phyloP scores from a whole-genome alignment of 2,329 filamentous ascomycete species.

The Botrytis aclada region DNA sequence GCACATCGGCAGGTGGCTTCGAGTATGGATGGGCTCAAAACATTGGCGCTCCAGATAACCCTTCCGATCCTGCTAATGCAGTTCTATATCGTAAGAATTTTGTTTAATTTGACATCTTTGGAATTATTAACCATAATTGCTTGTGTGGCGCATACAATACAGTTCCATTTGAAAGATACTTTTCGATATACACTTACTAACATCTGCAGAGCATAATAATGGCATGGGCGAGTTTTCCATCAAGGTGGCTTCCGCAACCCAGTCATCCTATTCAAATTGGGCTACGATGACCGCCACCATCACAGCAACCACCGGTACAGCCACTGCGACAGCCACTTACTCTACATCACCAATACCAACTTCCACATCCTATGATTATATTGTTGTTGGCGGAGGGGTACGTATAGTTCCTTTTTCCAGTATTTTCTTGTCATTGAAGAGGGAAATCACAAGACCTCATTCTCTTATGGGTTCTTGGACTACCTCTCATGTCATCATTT shows the following conservation, averaged over 20 bases:
- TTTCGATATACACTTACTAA: constrained; percentile 25
- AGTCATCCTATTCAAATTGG: constrained; percentile 39
- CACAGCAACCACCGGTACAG: constrained; percentile 35
- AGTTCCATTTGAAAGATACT: constrained; percentile 41
- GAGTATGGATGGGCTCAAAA: constrained; percentile 57
- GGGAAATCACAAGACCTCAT: not conserved
- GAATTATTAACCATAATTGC: not conserved
- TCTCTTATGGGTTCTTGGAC: not conserved
- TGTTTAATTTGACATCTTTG: not conserved
- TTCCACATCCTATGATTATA: constrained; percentile 50
- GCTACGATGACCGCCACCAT: constrained; percentile 32
- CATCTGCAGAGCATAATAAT: constrained; percentile 48
- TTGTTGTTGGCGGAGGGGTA: constrained; percentile 51
- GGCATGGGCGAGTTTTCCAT: constrained; percentile 52
- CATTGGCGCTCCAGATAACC: constrained; percentile 39
- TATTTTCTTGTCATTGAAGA: not conserved
- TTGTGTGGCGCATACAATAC: constrained; percentile 25
- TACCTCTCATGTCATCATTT: not conserved
- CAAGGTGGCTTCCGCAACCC: constrained; percentile 44
- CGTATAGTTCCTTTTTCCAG: not conserved
- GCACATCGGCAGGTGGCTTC: constrained; percentile 45
- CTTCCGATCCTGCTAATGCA: constrained; percentile 39
- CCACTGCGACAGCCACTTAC: constrained; percentile 46
- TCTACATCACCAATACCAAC: constrained; percentile 47
- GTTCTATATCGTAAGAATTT: constrained; percentile 18